Evolutionary conservation across 768 basidiomycete genomes (phyloP).

Genomic region (Cystobasidium onofrii): DNA sequence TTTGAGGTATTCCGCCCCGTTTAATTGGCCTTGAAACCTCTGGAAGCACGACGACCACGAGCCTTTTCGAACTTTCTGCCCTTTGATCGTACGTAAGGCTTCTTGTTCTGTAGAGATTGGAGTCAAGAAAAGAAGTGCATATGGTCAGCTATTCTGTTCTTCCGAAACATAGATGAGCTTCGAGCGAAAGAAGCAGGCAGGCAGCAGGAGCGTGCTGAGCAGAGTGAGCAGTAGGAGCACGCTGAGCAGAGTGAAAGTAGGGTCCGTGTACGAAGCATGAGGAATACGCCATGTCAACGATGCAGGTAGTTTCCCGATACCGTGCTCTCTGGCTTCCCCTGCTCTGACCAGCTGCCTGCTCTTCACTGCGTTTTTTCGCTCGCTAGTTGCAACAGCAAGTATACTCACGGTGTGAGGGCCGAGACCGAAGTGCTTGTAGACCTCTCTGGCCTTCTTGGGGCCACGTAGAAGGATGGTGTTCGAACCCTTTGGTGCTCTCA

Average conservation of each 20-base stretch:
- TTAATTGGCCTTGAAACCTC: conserved; percentile 66
- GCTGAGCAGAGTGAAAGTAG: no score
- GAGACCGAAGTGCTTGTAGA: conserved; percentile 97
- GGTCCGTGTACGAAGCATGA: no score
- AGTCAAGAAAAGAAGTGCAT: neutral
- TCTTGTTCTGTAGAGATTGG: conserved; percentile 57
- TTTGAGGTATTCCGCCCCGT: neutral
- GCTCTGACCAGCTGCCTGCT: neutral
- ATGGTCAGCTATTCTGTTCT: neutral
- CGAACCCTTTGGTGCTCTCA: conserved; percentile 84
- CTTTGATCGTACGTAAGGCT: conserved; percentile 89
- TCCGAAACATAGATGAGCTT: no score
- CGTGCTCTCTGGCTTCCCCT: no score
- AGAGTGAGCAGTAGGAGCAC: no score
- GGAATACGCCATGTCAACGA: no score
- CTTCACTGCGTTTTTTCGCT: no score
- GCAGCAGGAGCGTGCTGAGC: no score
- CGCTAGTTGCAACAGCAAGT: neutral
- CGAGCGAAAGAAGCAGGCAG: no score
- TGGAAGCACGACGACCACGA: conserved; percentile 97
- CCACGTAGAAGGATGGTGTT: conserved; percentile 92
- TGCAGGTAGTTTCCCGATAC: no score
- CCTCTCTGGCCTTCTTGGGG: conserved; percentile 84
- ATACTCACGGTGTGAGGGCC: conserved; percentile 48
- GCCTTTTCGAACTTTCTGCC: conserved; percentile 98